Conservation (phyloP, 257 asterid genomes). For the Fraxinus anomala region DNA sequence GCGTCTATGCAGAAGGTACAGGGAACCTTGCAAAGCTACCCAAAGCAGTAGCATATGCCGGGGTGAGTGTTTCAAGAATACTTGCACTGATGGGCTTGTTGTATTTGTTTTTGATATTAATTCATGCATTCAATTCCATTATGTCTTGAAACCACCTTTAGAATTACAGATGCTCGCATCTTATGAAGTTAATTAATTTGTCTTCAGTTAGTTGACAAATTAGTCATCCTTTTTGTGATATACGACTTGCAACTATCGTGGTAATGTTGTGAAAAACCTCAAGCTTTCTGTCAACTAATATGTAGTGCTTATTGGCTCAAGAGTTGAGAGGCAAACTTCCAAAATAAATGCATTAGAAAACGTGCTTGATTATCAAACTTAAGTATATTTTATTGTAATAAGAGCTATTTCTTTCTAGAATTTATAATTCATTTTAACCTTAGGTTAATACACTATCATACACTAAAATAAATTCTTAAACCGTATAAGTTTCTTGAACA, state of each 20-base stretch:
- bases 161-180: neutral
- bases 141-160: neutral
- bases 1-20: conserved; percentile 94
- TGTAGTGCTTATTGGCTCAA: neutral
- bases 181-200: neutral
- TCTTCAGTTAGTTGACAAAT: neutral
- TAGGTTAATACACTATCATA: neutral
- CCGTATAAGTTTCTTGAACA: conserved; percentile 37
- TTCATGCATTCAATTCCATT: conserved; percentile 16
- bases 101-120: conserved; percentile 8
- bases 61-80: conserved; percentile 50
- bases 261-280: neutral
- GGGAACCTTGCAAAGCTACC: conserved; percentile 84
- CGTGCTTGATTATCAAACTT: neutral
- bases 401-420: neutral
- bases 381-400: neutral
- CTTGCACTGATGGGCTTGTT: neutral
- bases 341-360: neutral
- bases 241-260: neutral
- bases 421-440: neutral
- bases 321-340: neutral
- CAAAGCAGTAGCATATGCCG: conserved; percentile 73
- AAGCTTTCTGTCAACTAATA: neutral
- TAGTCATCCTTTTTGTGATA: conserved; percentile 1
- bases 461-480: conserved; percentile 14